These are phyloP conservation scores for Pseudomonodictys pantanalensis DNA, from an alignment of 495 filamentous ascomycete genomes.

Conservation along the genomic window DNA sequence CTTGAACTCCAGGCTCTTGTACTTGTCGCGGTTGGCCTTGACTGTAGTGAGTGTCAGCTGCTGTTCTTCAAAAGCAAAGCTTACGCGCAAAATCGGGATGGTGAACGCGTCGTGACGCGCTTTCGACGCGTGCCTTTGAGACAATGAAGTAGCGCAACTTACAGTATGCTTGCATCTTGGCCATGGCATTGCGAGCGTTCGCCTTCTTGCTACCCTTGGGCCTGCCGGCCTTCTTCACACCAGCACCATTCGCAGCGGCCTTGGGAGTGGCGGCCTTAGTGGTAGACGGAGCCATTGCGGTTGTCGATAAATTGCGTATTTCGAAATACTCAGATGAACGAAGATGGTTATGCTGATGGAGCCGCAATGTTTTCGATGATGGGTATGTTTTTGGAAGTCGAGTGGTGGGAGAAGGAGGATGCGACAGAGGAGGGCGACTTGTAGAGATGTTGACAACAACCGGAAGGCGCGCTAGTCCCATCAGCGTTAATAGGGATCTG, in stretches of 20 bases:
- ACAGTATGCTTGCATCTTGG: conserved; percentile 29
- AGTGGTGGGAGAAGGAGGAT: neutral
- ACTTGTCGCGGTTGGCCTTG: conserved; percentile 24
- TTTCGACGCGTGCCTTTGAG: conserved; percentile 4
- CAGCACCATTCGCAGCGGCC: conserved; percentile 1
- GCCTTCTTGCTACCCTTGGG: conserved; percentile 13
- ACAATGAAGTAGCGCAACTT: conserved; percentile 1
- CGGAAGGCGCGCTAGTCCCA: neutral
- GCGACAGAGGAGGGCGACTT: neutral
- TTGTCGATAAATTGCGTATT: neutral
- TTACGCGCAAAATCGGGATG: neutral
- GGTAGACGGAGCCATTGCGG: conserved; percentile 24
- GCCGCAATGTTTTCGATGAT: neutral
- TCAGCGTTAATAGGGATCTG: neutral
- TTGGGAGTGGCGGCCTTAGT: conserved; percentile 19
- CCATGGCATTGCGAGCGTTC: conserved; percentile 22
- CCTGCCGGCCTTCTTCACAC: conserved; percentile 12
- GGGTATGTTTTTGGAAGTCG: neutral
- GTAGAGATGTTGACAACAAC: neutral
- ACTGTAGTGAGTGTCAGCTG: conserved; percentile 11
- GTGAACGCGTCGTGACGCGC: conserved; percentile 18
- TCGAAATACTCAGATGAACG: neutral
- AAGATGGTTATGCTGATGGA: neutral
- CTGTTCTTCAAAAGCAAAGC: neutral
- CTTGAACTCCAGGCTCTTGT: conserved; percentile 23